Evolutionary conservation across 106 monocot species (phyloP).

Genomic region (Dendrobium catenatum): DNA sequence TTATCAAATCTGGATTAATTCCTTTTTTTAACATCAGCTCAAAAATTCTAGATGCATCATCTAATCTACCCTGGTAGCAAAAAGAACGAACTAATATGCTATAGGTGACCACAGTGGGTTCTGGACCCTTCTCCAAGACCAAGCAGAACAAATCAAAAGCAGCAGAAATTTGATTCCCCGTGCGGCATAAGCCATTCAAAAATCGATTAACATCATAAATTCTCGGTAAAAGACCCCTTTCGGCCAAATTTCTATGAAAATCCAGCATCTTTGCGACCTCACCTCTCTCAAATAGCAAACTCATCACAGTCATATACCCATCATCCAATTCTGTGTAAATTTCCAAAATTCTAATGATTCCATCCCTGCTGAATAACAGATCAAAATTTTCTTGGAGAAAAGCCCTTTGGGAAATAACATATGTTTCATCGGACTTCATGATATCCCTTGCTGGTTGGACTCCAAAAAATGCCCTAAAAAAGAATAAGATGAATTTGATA

Average conservation of each 20-base stretch:
- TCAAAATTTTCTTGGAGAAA: conserved; percentile 1
- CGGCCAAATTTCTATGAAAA: conserved; percentile 18
- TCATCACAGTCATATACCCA: conserved; percentile 24
- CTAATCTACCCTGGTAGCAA: conserved; percentile 27
- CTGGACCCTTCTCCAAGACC: conserved; percentile 18
- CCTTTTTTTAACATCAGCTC: conserved; percentile 29
- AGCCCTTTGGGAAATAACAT: not conserved
- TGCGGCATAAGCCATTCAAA: conserved; percentile 27
- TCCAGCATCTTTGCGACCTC: conserved; percentile 9
- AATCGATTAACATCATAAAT: conserved; percentile 30
- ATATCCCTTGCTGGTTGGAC: not conserved
- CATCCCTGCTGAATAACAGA: conserved; percentile 2
- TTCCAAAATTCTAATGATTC: conserved; percentile 9
- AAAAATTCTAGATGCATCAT: conserved; percentile 20
- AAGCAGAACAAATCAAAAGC: conserved; percentile 30
- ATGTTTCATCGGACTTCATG: not conserved
- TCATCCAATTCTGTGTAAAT: conserved; percentile 15
- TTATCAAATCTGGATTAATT: conserved; percentile 33
- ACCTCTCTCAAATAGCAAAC: conserved; percentile 3
- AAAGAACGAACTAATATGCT: conserved; percentile 39
- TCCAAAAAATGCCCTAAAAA: conserved; percentile 5
- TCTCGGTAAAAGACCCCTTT: conserved; percentile 4
- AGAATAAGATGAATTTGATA: not conserved
- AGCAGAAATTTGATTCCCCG: conserved; percentile 1
- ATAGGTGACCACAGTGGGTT: conserved; percentile 46